phyloP scores from a whole-genome alignment of 352 stramenopile genomes.

The Globisporangium middletonii region DNA sequence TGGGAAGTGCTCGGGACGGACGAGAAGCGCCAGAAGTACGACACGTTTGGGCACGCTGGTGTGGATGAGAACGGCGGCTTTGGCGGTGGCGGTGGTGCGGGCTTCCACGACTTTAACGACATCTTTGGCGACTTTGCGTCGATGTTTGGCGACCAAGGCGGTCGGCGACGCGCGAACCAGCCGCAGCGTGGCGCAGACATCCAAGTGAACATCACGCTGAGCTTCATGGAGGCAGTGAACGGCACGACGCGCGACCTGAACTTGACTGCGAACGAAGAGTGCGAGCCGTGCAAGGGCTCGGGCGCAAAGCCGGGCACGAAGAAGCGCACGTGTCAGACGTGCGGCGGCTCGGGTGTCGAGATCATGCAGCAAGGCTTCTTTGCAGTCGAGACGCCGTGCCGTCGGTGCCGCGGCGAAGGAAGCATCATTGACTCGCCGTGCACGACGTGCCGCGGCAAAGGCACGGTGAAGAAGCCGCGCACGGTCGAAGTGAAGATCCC shows the following conservation, averaged over 20 bases:
- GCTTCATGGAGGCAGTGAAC: conserved; percentile 95
- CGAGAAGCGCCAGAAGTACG: conserved; percentile 92
- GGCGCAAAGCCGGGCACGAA: conserved; percentile 81
- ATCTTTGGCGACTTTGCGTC: conserved; percentile 83
- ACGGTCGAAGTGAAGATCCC: conserved; percentile 94
- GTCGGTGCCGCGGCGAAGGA: conserved; percentile 73
- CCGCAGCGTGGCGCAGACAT: conserved; percentile 90
- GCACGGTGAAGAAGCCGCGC: conserved; percentile 85
- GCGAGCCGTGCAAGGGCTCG: conserved; percentile 69
- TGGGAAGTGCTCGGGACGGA: conserved; percentile 92
- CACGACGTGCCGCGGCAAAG: conserved; percentile 68
- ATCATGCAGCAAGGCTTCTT: conserved; percentile 88
- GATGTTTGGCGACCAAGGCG: conserved; percentile 68
- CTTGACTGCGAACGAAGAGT: conserved; percentile 72
- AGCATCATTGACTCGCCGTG: conserved; percentile 84
- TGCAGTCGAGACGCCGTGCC: conserved; percentile 83
- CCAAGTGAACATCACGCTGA: conserved; percentile 91
- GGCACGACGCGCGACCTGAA: conserved; percentile 87
- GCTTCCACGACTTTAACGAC: conserved; percentile 87
- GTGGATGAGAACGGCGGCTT: conserved; percentile 88
- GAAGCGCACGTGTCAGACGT: conserved; percentile 73
- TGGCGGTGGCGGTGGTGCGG: conserved; percentile 37
- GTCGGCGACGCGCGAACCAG: conserved; percentile 54
- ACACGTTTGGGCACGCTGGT: conserved; percentile 93
- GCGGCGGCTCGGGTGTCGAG: conserved; percentile 80